Evolutionary conservation across 345 rosid species (phyloP).

Genomic region (Anastatica hierochuntica): DNA sequence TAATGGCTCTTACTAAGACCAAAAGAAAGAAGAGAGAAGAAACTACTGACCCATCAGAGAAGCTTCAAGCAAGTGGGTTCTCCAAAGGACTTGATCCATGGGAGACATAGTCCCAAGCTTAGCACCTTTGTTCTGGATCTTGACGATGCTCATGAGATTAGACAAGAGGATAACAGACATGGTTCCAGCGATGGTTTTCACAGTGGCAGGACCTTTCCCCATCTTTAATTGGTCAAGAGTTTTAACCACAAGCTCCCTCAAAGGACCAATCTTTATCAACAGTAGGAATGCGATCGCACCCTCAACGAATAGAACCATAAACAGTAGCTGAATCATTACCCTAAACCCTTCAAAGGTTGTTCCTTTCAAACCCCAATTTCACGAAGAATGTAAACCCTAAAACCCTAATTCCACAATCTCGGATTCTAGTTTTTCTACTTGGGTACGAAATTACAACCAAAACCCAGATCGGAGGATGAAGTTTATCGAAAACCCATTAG

Average conservation of each 20-base stretch:
- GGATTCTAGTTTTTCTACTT: not conserved
- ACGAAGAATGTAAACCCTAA: no score
- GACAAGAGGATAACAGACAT: conserved; percentile 79
- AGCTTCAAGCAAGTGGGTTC: conserved; percentile 96
- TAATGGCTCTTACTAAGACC: not conserved
- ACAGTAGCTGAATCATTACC: conserved; percentile 73
- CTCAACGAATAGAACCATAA: conserved; percentile 72
- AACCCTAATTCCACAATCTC: no score
- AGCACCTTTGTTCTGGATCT: conserved; percentile 97
- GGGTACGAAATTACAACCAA: not conserved
- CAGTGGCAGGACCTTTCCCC: conserved; percentile 94
- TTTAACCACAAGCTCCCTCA: conserved; percentile 86
- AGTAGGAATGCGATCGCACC: conserved; percentile 58
- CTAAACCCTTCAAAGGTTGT: not conserved
- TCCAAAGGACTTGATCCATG: conserved; percentile 98
- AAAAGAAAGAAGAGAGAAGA: not conserved
- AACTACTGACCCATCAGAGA: conserved; percentile 72
- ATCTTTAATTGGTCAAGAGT: conserved; percentile 74
- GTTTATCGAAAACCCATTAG: conserved; percentile 7
- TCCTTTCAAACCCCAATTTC: conserved; percentile 16
- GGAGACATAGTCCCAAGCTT: conserved; percentile 99
- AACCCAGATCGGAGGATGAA: conserved; percentile 8
- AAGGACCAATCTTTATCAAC: conserved; percentile 73
- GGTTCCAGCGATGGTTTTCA: conserved; percentile 83
- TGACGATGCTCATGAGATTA: conserved; percentile 74